Base-by-base conservation (phyloP, 768 basidiomycete species). In the Jaapia argillacea region DNA sequence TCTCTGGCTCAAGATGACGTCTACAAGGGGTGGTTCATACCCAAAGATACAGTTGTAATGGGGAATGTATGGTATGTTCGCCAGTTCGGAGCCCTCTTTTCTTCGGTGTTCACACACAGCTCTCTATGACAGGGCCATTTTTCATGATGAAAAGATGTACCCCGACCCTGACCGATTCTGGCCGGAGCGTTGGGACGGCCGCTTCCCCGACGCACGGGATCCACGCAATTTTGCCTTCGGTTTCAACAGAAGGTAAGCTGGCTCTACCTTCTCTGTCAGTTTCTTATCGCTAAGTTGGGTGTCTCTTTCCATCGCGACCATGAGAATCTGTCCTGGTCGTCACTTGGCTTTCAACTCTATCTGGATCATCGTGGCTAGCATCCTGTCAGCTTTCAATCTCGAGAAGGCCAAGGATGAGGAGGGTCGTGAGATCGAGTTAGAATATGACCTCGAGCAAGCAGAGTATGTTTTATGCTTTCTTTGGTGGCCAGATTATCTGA, bases 181-280 rank as follows among this genome's bases (percentile, higher is more conserved):
- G n/a, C 52, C 52, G 4, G 47, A 45, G 10, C 31, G 52, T 12
- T 53, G n/a, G n/a, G n/a, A n/a, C n/a, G n/a, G n/a, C n/a, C n/a
- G n/a, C n/a, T n/a, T n/a, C n/a, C n/a, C n/a, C n/a, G n/a, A n/a
- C n/a, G n/a, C n/a, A n/a, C n/a, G n/a, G n/a, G n/a, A n/a, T n/a
- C n/a, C n/a, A n/a, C n/a, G n/a, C n/a, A n/a, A n/a, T n/a, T n/a
- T n/a, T n/a, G n/a, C n/a, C n/a, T n/a, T n/a, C n/a, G n/a, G n/a
- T n/a, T n/a, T n/a, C n/a, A n/a, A n/a, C n/a, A n/a, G n/a, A n/a
- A n/a, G n/a, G n/a, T n/a, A n/a, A n/a, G n/a, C n/a, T n/a, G n/a
- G n/a, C n/a, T n/a, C n/a, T n/a, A n/a, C n/a, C n/a, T n/a, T n/a
- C 16, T 16, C 10, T 10, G 10, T 10, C 31, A 16, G 16, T 33